phyloP scores from a whole-genome alignment of 768 basidiomycete genomes.

The Sporobolomyces phaffii region DNA sequence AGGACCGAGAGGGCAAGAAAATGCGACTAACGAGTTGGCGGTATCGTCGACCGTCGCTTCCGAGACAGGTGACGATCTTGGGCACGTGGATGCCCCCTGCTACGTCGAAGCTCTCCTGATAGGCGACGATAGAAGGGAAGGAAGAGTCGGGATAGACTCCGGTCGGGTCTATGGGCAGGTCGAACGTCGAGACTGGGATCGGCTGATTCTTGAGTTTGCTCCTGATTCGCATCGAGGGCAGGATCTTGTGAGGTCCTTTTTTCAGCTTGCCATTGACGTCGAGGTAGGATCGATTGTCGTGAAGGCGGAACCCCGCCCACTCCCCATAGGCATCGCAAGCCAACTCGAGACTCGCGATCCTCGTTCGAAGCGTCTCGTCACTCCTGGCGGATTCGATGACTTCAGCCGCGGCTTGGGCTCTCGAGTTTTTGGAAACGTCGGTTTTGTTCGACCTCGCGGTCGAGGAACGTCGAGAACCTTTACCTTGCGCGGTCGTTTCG shows the following conservation, averaged over 20 bases:
- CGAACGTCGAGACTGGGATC: slow-evolving; percentile 78
- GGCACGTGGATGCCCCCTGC: slow-evolving; percentile 78
- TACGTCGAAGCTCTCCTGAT: slow-evolving; percentile 55
- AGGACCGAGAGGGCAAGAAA: neutral
- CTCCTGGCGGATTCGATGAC: slow-evolving; percentile 26
- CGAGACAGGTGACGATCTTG: slow-evolving; percentile 69
- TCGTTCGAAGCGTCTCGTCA: neutral
- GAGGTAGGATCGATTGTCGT: neutral
- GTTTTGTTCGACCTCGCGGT: neutral
- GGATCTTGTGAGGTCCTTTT: slow-evolving; percentile 13
- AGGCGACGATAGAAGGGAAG: slow-evolving; percentile 63
- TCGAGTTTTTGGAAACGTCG: slow-evolving; percentile 11
- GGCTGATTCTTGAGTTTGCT: slow-evolving; percentile 53
- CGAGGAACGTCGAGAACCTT: slow-evolving; percentile 22
- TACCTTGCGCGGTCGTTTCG: slow-evolving; percentile 18
- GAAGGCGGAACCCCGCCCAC: slow-evolving; percentile 33
- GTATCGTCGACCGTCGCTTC: slow-evolving; percentile 60
- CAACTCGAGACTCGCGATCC: slow-evolving; percentile 34
- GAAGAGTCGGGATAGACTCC: slow-evolving; percentile 57
- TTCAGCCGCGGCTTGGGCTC: slow-evolving; percentile 37
- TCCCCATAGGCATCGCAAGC: slow-evolving; percentile 36
- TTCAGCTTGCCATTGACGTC: neutral
- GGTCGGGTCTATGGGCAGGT: slow-evolving; percentile 64
- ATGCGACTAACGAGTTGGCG: slow-evolving; percentile 65
- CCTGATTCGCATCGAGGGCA: slow-evolving; percentile 47